A percentile compares a stretch with the other conserved stretches of the same genome.
These are phyloP conservation scores for Colletotrichum eremochloae DNA, from an alignment of 2,329 filamentous ascomycete species.

Conservation along the genomic window DNA sequence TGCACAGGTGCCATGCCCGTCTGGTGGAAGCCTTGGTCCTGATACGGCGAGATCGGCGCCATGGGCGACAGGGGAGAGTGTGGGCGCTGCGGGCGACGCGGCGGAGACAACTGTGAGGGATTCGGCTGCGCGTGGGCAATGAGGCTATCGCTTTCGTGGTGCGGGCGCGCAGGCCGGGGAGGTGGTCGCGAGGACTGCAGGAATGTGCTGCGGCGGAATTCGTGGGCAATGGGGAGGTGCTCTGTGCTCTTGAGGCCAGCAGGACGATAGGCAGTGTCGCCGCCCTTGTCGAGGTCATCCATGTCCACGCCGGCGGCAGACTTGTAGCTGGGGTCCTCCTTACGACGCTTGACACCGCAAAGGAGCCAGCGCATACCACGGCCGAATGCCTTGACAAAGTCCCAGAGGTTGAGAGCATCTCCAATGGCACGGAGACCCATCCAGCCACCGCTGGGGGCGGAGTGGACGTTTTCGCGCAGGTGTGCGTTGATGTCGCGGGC, in stretches of 20 bases:
- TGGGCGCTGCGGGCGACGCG: constrained; percentile 25
- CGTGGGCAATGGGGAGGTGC: constrained; percentile 54
- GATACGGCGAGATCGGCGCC: constrained; percentile 29
- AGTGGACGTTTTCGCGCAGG: constrained; percentile 58
- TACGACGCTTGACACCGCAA: constrained; percentile 75
- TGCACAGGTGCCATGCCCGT: constrained; percentile 24
- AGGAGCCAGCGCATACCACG: constrained; percentile 86
- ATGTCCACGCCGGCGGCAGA: constrained; percentile 54
- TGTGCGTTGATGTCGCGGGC: constrained; percentile 55
- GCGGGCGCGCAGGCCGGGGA: constrained; percentile 37
- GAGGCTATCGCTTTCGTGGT: constrained; percentile 59
- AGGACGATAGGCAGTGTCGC: constrained; percentile 44
- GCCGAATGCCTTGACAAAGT: constrained; percentile 84
- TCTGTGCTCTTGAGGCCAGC: constrained; percentile 53
- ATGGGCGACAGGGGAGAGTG: constrained; percentile 29
- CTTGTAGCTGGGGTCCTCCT: constrained; percentile 65
- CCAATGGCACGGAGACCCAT: constrained; percentile 74
- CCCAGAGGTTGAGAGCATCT: constrained; percentile 85
- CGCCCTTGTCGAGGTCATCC: constrained; percentile 53
- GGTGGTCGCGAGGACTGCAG: constrained; percentile 42
- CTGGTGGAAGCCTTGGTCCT: constrained; percentile 26
- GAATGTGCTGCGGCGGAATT: constrained; percentile 53
- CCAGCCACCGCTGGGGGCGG: constrained; percentile 72
- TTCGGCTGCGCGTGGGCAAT: constrained; percentile 54
- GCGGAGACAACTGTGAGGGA: constrained; percentile 34